Evolutionary conservation across 2,329 filamentous ascomycete genomes (phyloP), one percentile per base, ranked within the genome.

Genomic region (Epichloe sp.): DNA sequence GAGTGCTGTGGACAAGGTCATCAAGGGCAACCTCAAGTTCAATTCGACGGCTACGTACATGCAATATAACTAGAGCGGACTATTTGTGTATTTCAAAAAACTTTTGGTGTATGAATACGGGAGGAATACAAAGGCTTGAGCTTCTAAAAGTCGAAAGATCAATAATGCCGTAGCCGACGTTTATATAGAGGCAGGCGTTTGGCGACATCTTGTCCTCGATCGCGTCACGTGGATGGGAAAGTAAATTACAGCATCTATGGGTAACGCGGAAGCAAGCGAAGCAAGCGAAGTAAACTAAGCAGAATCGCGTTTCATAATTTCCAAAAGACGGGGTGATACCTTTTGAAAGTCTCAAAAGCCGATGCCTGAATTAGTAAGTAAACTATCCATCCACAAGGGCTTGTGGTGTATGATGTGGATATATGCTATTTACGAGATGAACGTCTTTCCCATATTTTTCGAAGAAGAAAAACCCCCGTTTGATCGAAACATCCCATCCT

Each of bases 21-120:
- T 97, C 75, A 95, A 96, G 80, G 90, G 87, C 61, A 96, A 97
- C 71, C 76, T 95, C 68, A 98, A 98, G 81, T 98, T 98, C 78
- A 97, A 96, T 80, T 94, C 87, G 53, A 98, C 93, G 53, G 91
- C 93, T 47, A 89, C 87, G 56, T 98, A 98, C 74, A 93, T 93
- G 80, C 93, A 97, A 74, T 98, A 98, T 79, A 98, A 98, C 72
- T 97, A 95, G 59, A 62, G 54, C 41, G 51, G 52, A 15, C 36
- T 50, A 11, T 51, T 57, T 57, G 50, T 58, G 53, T 62, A 57
- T 57, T 60, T 60, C 59, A 60, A 60, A 26, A n/a, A 41, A 17
- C 8, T 40, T 46, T 55, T 55, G 59, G 58, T 68, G 65, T 68
- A 68, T 56, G 58, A 68, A 34, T 66, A 67, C 55, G 50, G 46